phyloP scores from a whole-genome alignment of 2,329 filamentous ascomycete species.

The Lasiodiplodia hormozganensis region DNA sequence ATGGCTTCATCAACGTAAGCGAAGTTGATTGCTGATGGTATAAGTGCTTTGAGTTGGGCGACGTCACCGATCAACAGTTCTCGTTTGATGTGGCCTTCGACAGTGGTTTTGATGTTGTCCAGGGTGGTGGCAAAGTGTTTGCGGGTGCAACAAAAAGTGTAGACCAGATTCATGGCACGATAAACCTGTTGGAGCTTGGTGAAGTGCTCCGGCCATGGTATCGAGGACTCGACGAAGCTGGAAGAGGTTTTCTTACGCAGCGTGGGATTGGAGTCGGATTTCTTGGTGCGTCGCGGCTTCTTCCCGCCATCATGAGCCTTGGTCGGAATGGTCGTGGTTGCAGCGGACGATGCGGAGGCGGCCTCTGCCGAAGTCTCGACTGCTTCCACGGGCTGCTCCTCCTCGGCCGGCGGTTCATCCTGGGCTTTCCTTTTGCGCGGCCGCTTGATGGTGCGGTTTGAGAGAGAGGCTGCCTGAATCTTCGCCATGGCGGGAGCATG shows the following conservation, averaged over 20 bases:
- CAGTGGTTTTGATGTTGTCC: constrained; percentile 82
- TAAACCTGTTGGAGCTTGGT: constrained; percentile 77
- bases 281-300: constrained; percentile 56
- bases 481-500: constrained; percentile 42
- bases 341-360: constrained; percentile 30
- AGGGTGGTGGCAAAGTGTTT: constrained; percentile 94
- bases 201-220: constrained; percentile 79
- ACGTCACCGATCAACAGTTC: constrained; percentile 78
- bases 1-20: constrained; percentile 84
- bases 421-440: constrained; percentile 51
- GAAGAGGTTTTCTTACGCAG: constrained; percentile 55
- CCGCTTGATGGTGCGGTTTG: constrained; percentile 51
- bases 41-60: constrained; percentile 77
- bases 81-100: constrained; percentile 80
- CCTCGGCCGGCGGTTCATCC: constrained; percentile 31
- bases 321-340: constrained; percentile 58
- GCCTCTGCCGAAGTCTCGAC: constrained; percentile 25
- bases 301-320: constrained; percentile 65
- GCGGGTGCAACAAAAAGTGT: constrained; percentile 91
- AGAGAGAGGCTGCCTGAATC: constrained; percentile 53
- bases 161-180: constrained; percentile 87
- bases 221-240: constrained; percentile 57
- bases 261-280: constrained; percentile 46
- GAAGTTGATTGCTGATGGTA: constrained; percentile 82
- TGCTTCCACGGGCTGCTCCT: constrained; percentile 32